These are phyloP conservation scores for Chaetomium sp. DNA, from an alignment of 2,329 filamentous ascomycete genomes.

Conservation along the genomic window DNA sequence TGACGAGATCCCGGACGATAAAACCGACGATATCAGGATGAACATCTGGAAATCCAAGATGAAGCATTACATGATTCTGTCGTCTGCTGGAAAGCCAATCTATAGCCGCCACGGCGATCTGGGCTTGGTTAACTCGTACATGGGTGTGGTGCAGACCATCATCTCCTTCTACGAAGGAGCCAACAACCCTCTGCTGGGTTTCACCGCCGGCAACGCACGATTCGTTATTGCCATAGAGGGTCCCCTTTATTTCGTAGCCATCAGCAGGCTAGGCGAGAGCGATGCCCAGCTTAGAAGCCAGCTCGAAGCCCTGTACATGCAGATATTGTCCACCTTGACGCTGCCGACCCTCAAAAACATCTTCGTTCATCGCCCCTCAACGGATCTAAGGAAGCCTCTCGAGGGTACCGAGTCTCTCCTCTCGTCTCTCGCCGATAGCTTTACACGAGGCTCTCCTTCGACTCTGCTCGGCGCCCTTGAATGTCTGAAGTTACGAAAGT, in stretches of 20 bases:
- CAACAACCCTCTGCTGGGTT: constrained; percentile 75
- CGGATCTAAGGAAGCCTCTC: constrained; percentile 84
- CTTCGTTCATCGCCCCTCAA: constrained; percentile 89
- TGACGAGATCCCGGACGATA: constrained; percentile 62
- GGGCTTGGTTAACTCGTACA: constrained; percentile 86
- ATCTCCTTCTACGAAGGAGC: constrained; percentile 93
- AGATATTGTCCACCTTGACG: constrained; percentile 93
- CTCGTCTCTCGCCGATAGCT: constrained; percentile 90
- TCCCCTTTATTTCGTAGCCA: constrained; percentile 88
- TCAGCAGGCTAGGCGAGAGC: constrained; percentile 89
- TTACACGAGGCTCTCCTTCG: constrained; percentile 88
- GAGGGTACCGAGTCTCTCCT: constrained; percentile 90
- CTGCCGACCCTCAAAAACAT: constrained; percentile 83
- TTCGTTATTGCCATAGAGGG: constrained; percentile 87
- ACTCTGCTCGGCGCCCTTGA: constrained; percentile 87
- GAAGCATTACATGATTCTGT: constrained; percentile 96
- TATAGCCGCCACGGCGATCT: constrained; percentile 94
- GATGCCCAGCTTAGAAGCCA: constrained; percentile 84
- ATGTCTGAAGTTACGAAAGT: constrained; percentile 88
- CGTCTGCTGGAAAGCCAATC: constrained; percentile 93
- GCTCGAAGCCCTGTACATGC: constrained; percentile 94
- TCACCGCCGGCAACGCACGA: constrained; percentile 81
- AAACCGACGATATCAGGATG: constrained; percentile 61
- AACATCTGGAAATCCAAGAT: constrained; percentile 84
- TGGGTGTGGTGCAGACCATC: constrained; percentile 94